Evolutionary conservation across 495 filamentous ascomycete genomes (phyloP).

Genomic region (Clohesyomyces aquaticus): DNA sequence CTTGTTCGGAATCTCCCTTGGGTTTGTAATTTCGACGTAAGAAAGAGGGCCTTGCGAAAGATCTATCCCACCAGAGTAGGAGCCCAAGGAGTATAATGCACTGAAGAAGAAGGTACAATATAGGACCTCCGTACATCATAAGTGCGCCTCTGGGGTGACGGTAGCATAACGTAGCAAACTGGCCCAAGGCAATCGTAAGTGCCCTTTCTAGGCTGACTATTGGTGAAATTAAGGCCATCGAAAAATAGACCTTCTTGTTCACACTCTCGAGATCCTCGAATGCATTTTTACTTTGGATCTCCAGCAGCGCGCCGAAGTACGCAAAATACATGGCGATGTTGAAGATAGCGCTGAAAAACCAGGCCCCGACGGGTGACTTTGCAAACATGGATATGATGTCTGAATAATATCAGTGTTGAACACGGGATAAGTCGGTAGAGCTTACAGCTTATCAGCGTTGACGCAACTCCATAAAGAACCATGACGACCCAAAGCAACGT

Average conservation of each 20-base stretch:
- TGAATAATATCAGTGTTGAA: too few species aligned
- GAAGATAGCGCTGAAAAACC: constrained; percentile 66
- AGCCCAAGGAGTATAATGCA: constrained; percentile 64
- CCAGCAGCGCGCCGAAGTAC: constrained; percentile 75
- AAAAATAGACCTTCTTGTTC: constrained; percentile 68
- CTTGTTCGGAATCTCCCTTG: constrained; percentile 50
- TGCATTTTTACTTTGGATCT: constrained; percentile 67
- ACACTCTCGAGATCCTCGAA: constrained; percentile 61
- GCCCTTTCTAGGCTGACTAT: constrained; percentile 68
- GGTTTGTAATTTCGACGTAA: not conserved
- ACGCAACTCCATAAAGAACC: constrained; percentile 72
- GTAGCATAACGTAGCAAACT: constrained; percentile 74
- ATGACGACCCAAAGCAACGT: constrained; percentile 77
- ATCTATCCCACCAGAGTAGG: constrained; percentile 60
- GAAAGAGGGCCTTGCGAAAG: constrained; percentile 45
- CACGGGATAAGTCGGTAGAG: too few species aligned
- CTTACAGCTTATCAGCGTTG: constrained; percentile 70
- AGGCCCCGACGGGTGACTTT: constrained; percentile 69
- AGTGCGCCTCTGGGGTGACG: constrained; percentile 65
- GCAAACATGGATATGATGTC: constrained; percentile 73
- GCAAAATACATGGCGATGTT: constrained; percentile 74
- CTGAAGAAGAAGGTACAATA: constrained; percentile 74
- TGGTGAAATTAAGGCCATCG: constrained; percentile 68
- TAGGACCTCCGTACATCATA: constrained; percentile 74
- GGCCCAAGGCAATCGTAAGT: constrained; percentile 73